These are phyloP conservation scores for Diaporthe citriasiana DNA, from an alignment of 2,329 filamentous ascomycete species.

Conservation along the genomic window DNA sequence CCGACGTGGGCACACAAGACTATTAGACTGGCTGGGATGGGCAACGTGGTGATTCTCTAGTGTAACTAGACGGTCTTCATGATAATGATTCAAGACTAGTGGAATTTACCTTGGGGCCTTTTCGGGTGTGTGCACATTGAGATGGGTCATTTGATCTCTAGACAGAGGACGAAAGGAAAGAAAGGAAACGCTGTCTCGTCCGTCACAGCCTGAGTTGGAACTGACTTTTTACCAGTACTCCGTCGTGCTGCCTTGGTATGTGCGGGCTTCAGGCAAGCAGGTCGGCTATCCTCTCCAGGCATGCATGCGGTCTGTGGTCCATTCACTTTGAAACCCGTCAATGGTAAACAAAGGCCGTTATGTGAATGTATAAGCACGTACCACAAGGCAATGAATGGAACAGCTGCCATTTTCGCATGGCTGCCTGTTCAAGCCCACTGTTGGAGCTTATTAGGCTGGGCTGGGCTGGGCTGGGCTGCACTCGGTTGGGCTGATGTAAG, in stretches of 20 bases:
- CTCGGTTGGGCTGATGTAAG: slow-evolving; percentile 22
- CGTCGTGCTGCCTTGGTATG: background rate
- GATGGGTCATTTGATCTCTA: background rate
- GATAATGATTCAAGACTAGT: background rate
- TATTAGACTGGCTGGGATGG: background rate
- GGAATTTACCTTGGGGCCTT: background rate
- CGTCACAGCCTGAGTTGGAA: too few relatives aligned
- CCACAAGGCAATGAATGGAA: background rate
- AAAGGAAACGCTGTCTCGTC: background rate
- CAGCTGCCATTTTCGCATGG: background rate
- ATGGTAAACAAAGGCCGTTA: background rate
- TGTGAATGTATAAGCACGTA: background rate
- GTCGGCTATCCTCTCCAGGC: too few relatives aligned
- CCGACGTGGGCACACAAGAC: background rate
- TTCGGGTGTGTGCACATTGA: background rate
- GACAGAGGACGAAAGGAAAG: background rate
- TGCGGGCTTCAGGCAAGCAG: background rate
- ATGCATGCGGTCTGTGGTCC: background rate
- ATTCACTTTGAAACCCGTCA: background rate
- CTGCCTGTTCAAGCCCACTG: background rate
- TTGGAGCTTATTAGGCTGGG: background rate
- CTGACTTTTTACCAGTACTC: too few relatives aligned
- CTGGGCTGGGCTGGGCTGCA: background rate
- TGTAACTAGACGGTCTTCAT: background rate
- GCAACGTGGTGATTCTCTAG: background rate